Evolutionary conservation across 257 asterid species (phyloP), one percentile per base, ranked within the genome.

Genomic region (Solanum tarijense): DNA sequence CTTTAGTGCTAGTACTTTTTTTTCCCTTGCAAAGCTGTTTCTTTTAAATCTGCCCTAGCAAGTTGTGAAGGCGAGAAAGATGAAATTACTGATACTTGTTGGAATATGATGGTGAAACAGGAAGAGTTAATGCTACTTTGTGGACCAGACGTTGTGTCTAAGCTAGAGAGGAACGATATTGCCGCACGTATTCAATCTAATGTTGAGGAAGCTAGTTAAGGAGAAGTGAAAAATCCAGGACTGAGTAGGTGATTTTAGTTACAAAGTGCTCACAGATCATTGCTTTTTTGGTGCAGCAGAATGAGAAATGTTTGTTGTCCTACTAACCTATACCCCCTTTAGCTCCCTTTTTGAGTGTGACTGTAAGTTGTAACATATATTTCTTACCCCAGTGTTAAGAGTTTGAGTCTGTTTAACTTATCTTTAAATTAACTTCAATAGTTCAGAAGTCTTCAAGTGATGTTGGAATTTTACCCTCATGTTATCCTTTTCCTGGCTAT

Each of bases 121-220:
- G 98, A 94, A 46, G 98, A 96, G 88, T 84, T 96, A 86, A 92
- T 90, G 2, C 90, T 90, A 88, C 38, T 93, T 83, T 91, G 94
- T 82, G 98, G 98, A 62, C 92, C 96, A 5, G 98, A 95, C 36
- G 91, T 91, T 12, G 89, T 93, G 62, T 89, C 95, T 60, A 93
- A 90, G 89, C 73, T 94, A 86, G 96, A 92, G 90, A 91, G 89
- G 46, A 84, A 88, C 55, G 89, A 89, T 88, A 35, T 75, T 12
- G 90, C 87, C 38, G 21, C 88, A 31, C 94, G 90, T 84, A 62
- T 41, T 78, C 90, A 93, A 87, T 68, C 94, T 29, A 87, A 76
- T 9, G 92, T 90, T 5, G 94, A 93, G 58, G 93, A 93, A 90
- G 93, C 90, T 89, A 90, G 90, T 84, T 92, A 85, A 89, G 83